A percentile compares a stretch with the other conserved stretches of the same genome.
Evolutionary conservation across 2,329 filamentous ascomycete species (phyloP).

Genomic region (Aspergillus pseudoviridinutans): DNA sequence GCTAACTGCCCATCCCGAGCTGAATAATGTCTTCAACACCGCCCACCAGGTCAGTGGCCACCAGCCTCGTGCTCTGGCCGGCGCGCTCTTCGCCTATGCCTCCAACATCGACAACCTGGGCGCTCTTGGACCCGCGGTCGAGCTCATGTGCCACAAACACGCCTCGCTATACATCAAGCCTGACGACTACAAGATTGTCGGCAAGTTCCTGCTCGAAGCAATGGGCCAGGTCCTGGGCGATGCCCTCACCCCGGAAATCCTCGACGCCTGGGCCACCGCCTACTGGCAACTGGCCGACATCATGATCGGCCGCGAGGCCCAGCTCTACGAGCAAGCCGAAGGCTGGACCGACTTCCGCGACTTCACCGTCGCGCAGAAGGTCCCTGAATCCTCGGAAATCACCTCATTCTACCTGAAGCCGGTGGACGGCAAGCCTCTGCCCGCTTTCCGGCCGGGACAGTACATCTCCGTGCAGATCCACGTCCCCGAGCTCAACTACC

Average conservation of each 20-base stretch:
- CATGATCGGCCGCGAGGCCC: slow-evolving; percentile 60
- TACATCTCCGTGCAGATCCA: slow-evolving; percentile 63
- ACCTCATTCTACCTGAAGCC: slow-evolving; percentile 67
- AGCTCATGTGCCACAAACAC: slow-evolving; percentile 72
- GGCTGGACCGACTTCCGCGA: slow-evolving; percentile 62
- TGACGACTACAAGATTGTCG: slow-evolving; percentile 66
- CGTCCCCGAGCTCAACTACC: slow-evolving; percentile 55
- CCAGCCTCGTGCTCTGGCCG: slow-evolving; percentile 65
- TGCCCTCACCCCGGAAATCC: slow-evolving; percentile 60
- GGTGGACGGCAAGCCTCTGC: slow-evolving; percentile 56
- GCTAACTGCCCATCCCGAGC: slow-evolving; percentile 58
- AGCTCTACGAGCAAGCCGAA: slow-evolving; percentile 48
- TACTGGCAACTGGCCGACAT: slow-evolving; percentile 68
- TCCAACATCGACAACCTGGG: slow-evolving; percentile 65
- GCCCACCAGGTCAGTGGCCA: slow-evolving; percentile 63
- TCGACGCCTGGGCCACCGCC: slow-evolving; percentile 64
- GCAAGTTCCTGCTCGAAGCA: slow-evolving; percentile 60
- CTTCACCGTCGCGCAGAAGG: slow-evolving; percentile 60
- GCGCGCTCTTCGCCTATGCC: slow-evolving; percentile 65
- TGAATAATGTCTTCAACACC: slow-evolving; percentile 66
- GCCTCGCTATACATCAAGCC: slow-evolving; percentile 62
- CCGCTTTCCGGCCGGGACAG: slow-evolving; percentile 65
- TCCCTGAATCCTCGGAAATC: slow-evolving; percentile 61
- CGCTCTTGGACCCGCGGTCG: slow-evolving; percentile 51
- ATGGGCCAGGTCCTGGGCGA: slow-evolving; percentile 64